Evolutionary conservation across 495 filamentous ascomycete species (phyloP), one percentile per base, ranked within the genome.

Genomic region (Penicillium canariense): DNA sequence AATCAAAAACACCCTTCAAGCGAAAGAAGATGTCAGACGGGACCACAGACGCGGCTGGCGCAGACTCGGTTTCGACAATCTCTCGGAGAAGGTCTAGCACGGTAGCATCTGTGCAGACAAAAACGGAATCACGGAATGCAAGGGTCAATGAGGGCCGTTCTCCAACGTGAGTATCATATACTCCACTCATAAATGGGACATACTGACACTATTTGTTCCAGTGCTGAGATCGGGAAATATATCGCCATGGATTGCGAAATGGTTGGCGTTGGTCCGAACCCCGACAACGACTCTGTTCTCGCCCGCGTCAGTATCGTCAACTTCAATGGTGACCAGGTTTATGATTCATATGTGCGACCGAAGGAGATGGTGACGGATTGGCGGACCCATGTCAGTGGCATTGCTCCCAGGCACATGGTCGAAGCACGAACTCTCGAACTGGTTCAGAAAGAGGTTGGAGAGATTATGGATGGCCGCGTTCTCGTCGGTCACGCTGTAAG

Each of bases 191-290:
- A 23, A 17, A 20, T 3, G 28, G 15, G 4, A 9, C 36, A 32
- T 30, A 8, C 20, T 53, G 25, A 38, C 25, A 17, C 31, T 50
- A 45, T 20, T 9, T 25, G 2, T 15, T 25, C n/a, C 50, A 78
- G 76, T 27, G 68, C 64, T 14, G 82, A 87, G 40, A 65, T 87
- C 40, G 92, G 91, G 47, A 94, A 90, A 79, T 97, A 94, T 64
- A 68, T 98, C 39, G 87, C 90, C 30, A 81, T 98, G 39, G 95
- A 98, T 75, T 97, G 94, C 71, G 94, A 98, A 74, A 98, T 98
- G 94, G 93, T 98, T 15, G 94, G 94, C 34, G 83, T 91, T 10
- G 90, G 90, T 2, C 83, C 87, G 1, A 77, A 80, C 30, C 79
- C 78, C 3, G 84, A 87, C 35, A 68, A 74, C 40, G 82, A 88